Evolutionary conservation across 176 grass and related monocot species (phyloP), one percentile per base, ranked within the genome.

Genomic region (Metroxylon sagu): DNA sequence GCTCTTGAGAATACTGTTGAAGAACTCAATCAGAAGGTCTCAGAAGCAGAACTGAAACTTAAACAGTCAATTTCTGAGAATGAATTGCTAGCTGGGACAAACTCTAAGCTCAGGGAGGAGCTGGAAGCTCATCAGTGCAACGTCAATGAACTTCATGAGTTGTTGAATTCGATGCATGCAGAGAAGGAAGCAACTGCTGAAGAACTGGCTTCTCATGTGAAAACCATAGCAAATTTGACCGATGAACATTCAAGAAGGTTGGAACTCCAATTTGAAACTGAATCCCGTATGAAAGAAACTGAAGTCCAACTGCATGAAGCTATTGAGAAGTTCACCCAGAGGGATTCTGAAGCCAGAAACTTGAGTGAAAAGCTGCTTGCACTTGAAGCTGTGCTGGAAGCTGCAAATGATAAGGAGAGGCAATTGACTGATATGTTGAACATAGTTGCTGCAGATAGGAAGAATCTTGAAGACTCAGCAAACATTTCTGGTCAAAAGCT

Each of bases 141-240:
- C 75, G 62, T 85, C 72, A 70, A 73, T 71, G 87, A 82, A 60
- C 64, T 79, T 26, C 72, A 82, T 74, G 82, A 79, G 63, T 70
- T 76, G 61, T 69, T 80, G 56, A 85, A 71, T 25, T 90, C 72
- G 59, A 67, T 70, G 21, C 79, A 64, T 58, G 68, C 14, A 4
- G 70, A 63, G 70, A 73, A 73, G 51, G 59, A 73, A 29, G 49
- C 19, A n/a, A 62, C 59, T 54, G 59, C 19, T 48, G 70, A 63
- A 19, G 28, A 70, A 54, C 67, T 70, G 21, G 19, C 14, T 26
- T 70, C 53, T 70, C 67, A 70, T 59, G 67, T 10, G 17, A 58
- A 16, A 19, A 59, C 67, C 21, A 26, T 70, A 12, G 21, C 54
- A n/a, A 25, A n/a, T 14, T 70, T 70, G 29, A 70, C 54, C 5